These are phyloP conservation scores for Phlyctochytrium planicorne DNA, from an alignment of 192 early-diverging fungal species.

Conservation along the genomic window DNA sequence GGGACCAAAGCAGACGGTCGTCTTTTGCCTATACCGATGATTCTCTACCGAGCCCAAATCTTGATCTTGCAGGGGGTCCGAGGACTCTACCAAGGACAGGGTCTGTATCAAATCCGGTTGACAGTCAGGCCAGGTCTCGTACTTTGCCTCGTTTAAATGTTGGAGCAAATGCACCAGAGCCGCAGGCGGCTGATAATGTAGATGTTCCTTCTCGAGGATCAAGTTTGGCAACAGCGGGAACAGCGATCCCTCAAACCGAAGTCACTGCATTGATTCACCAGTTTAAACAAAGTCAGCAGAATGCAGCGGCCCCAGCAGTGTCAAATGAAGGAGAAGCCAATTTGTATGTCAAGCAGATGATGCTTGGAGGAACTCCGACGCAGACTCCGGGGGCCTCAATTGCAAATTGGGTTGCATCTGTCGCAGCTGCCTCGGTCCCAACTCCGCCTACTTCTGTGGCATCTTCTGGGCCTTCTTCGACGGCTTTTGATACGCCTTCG, in stretches of 20 bases:
- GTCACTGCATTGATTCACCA: too few relatives aligned
- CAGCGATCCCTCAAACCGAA: too few relatives aligned
- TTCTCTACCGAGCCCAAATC: too few relatives aligned
- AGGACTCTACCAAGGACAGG: too few relatives aligned
- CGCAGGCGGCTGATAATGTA: background rate
- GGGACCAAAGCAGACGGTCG: too few relatives aligned
- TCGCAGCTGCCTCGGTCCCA: background rate
- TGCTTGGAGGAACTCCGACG: background rate
- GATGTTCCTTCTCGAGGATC: background rate
- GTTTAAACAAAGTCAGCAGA: too few relatives aligned
- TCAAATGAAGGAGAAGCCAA: background rate
- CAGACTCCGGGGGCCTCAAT: background rate
- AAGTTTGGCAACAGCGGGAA: background rate
- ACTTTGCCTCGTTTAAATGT: background rate
- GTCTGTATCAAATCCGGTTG: too few relatives aligned
- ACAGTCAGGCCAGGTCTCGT: background rate
- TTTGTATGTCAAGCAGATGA: background rate
- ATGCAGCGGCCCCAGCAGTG: too few relatives aligned
- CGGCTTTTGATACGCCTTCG: too few relatives aligned
- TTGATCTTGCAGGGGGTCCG: too few relatives aligned
- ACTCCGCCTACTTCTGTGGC: background rate
- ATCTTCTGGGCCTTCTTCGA: background rate
- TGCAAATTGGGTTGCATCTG: background rate
- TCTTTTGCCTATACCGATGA: too few relatives aligned
- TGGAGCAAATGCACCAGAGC: too few relatives aligned